Evolutionary conservation across 2,329 filamentous ascomycete genomes (phyloP).

Genomic region (Colletotrichum caudatum): DNA sequence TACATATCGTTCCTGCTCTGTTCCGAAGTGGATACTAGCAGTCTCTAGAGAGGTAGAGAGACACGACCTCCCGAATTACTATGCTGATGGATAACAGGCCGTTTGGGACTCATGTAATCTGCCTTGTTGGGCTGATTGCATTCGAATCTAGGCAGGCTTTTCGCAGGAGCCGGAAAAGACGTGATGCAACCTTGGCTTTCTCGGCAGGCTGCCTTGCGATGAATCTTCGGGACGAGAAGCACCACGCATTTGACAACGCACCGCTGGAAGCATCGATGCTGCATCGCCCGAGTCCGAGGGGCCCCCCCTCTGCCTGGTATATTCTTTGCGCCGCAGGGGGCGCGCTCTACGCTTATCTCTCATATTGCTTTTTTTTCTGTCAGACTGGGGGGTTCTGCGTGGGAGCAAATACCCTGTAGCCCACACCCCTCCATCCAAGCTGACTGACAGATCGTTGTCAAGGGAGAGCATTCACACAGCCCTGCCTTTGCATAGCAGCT

Average conservation of each 20-base stretch:
- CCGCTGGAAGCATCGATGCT: neutral
- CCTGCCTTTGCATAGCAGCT: neutral
- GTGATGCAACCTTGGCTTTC: neutral
- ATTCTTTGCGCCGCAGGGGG: neutral
- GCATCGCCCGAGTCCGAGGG: too few relatives aligned
- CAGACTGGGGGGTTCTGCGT: neutral
- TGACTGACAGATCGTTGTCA: too few relatives aligned
- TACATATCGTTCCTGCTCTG: neutral
- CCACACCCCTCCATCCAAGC: neutral
- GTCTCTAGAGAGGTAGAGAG: neutral
- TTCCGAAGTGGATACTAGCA: neutral
- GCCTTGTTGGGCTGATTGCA: neutral
- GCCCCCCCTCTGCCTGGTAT: neutral
- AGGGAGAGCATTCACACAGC: neutral
- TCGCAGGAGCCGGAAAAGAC: neutral
- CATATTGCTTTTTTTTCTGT: neutral
- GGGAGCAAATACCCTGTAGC: neutral
- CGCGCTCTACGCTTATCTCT: neutral
- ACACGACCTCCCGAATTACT: neutral
- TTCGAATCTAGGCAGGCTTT: neutral
- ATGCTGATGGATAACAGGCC: neutral
- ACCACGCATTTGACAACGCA: neutral
- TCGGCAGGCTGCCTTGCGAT: neutral
- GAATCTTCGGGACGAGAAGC: neutral
- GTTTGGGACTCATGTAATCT: neutral